Evolutionary conservation across 192 early-diverging fungal species (phyloP).

Genomic region (Backusella macrospora): DNA sequence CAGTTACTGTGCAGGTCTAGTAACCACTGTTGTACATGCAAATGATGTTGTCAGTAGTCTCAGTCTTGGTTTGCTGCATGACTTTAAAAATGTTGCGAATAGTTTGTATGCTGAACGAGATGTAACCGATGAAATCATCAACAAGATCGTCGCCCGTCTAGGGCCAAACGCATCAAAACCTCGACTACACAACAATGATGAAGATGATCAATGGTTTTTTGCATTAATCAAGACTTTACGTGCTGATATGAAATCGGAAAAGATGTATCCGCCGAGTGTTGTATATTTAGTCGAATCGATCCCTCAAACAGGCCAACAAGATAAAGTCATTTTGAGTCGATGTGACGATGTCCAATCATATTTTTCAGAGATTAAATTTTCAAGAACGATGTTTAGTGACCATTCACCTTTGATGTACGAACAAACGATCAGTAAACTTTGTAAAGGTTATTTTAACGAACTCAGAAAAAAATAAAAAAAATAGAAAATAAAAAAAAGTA

Average conservation of each 20-base stretch:
- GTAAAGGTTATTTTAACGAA: conserved; percentile 40
- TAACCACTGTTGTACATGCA: conserved; percentile 80
- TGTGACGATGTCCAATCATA: conserved; percentile 77
- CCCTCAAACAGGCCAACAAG: conserved; percentile 48
- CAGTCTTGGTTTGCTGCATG: conserved; percentile 73
- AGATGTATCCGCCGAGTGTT: conserved; percentile 79
- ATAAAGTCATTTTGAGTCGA: conserved; percentile 57
- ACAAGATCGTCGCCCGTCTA: conserved; percentile 52
- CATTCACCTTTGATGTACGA: conserved; percentile 79
- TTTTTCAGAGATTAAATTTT: conserved; percentile 82
- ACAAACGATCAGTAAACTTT: conserved; percentile 35
- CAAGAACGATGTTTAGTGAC: conserved; percentile 77
- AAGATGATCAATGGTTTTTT: conserved; percentile 82
- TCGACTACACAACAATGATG: conserved; percentile 19
- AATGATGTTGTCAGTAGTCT: conserved; percentile 80
- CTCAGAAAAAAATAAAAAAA: neutral
- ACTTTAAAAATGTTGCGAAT: conserved; percentile 74
- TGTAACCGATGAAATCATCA: conserved; percentile 67
- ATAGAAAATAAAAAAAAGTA: neutral
- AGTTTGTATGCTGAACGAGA: conserved; percentile 62
- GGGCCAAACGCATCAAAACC: conserved; percentile 30
- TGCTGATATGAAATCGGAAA: conserved; percentile 83
- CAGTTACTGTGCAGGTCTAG: conserved; percentile 64
- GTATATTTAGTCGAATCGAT: conserved; percentile 66
- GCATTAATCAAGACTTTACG: conserved; percentile 79